Conservation (phyloP, 306 rosid species). For the Potentilla sterilis region DNA sequence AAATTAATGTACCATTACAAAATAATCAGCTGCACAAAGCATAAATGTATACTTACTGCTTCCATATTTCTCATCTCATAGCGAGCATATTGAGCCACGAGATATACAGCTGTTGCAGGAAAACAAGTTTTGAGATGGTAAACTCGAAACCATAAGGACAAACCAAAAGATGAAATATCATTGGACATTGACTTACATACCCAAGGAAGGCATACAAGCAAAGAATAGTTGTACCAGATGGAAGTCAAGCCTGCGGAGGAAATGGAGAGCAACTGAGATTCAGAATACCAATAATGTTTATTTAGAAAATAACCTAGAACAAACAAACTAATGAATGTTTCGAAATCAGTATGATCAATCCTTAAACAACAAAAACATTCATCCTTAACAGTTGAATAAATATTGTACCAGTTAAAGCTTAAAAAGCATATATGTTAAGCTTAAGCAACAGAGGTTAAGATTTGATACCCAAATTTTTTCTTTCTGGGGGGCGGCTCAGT, state of each 20-base stretch:
- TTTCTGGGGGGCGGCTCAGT: constrained; percentile 61
- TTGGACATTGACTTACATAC: constrained; percentile 32
- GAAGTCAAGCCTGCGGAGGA: constrained; percentile 73
- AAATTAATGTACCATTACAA: not conserved
- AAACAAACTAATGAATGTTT: not conserved
- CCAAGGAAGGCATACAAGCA: constrained; percentile 85
- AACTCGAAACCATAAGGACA: constrained; percentile 4
- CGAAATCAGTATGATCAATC: not conserved
- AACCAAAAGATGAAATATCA: not conserved
- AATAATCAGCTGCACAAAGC: not conserved
- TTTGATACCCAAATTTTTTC: constrained; percentile 69
- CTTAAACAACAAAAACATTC: not conserved
- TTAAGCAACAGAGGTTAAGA: not conserved
- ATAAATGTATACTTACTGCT: constrained; percentile 41
- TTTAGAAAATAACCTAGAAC: too few relatives aligned
- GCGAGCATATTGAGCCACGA: constrained; percentile 90
- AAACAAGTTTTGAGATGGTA: constrained; percentile 25
- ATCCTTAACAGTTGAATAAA: not conserved
- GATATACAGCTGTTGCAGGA: constrained; percentile 67
- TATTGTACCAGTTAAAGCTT: not conserved
- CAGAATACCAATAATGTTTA: not conserved
- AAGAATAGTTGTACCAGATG: constrained; percentile 83
- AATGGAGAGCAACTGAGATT: constrained; percentile 14
- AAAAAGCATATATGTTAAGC: too few relatives aligned
- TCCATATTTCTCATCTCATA: constrained; percentile 81